Percentiles rank a stretch among this genome's conserved stretches.
These are phyloP conservation scores for Passalora sequoiae DNA, from an alignment of 2,329 filamentous ascomycete species.

Conservation along the genomic window DNA sequence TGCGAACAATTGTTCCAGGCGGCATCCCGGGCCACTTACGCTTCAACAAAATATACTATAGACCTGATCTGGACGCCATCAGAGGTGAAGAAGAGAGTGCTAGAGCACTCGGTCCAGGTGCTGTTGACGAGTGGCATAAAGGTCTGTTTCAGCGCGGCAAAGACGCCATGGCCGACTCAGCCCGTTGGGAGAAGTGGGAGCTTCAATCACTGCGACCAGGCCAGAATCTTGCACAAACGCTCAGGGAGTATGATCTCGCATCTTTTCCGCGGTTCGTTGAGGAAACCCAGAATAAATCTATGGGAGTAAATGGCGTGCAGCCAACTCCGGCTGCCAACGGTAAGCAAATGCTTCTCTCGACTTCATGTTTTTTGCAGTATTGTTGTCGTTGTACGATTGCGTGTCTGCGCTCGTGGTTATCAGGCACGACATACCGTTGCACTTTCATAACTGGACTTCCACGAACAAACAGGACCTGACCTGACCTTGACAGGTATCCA, in stretches of 20 bases:
- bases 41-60: constrained; percentile 63
- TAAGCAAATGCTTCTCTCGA: constrained; percentile 21
- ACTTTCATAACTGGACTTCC: background rate
- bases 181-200: constrained; percentile 73
- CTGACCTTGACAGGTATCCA: constrained; percentile 22
- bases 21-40: constrained; percentile 44
- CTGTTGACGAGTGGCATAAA: constrained; percentile 73
- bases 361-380: constrained; percentile 4
- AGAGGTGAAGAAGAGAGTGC: constrained; percentile 58
- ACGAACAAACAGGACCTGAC: constrained; percentile 12
- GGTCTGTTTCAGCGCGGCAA: constrained; percentile 62
- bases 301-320: constrained; percentile 19
- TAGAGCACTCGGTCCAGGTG: constrained; percentile 60
- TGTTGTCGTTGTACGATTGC: background rate
- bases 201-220: constrained; percentile 30
- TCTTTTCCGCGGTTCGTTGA: constrained; percentile 25
- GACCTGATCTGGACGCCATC: constrained; percentile 58
- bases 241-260: constrained; percentile 32
- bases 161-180: constrained; percentile 55
- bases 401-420: background rate
- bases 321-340: constrained; percentile 21
- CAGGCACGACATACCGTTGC: background rate
- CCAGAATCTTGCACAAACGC: constrained; percentile 25
- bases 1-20: constrained; percentile 48
- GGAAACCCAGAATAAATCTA: constrained; percentile 21